Base-by-base conservation (phyloP, 2,329 filamentous ascomycete species). In the Raffaelea ambrosiae region DNA sequence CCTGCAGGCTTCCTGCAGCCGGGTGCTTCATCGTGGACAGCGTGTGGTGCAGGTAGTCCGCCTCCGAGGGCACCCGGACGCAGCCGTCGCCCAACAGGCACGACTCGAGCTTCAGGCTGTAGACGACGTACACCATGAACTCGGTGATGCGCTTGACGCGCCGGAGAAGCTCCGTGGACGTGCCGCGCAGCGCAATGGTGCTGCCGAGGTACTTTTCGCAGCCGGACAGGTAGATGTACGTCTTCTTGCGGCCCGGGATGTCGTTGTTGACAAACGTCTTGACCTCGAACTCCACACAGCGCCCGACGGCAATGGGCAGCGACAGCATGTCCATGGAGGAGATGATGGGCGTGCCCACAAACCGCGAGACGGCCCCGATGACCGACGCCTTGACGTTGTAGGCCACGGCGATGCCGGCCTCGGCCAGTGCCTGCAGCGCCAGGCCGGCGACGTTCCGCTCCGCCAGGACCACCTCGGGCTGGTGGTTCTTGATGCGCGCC, bases 111-210 rank as follows among this genome's bases (percentile, higher is more conserved):
- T 95, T 95, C 46, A 98, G 73, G 58, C 96, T 98, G 66, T 98
- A 98, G 13, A 97, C 90, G 19, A 98, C 94, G 57, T 97, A 98
- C 35, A 94, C 86, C 91, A 98, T 96, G 61, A 98, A 97, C 61
- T 98, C 93, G 11, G 91, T 93, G 55, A 98, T 93, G 46, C 82
- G 79, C 66, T 98, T 98, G 64, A 98, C 81, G 57, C 83, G 86
- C 2, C 81, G 72, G 18, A 98, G 73, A 1, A 81, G 73, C 43
- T 78, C 70, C 26, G 81, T 83, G 50, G 85, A 81, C 3, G 85
- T 87, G 1, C 93, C 93, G 41, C 93, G 83, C 20, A 98, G 71
- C 13, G 89, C 88, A 56, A 98, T 95, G 0, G 93, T 98, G 61
- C 93, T 97, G 0, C 93, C 94, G 2, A 98, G 77, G 51, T 94